These are phyloP conservation scores for Colletotrichum scovillei DNA, from an alignment of 2,329 filamentous ascomycete species.

Conservation along the genomic window DNA sequence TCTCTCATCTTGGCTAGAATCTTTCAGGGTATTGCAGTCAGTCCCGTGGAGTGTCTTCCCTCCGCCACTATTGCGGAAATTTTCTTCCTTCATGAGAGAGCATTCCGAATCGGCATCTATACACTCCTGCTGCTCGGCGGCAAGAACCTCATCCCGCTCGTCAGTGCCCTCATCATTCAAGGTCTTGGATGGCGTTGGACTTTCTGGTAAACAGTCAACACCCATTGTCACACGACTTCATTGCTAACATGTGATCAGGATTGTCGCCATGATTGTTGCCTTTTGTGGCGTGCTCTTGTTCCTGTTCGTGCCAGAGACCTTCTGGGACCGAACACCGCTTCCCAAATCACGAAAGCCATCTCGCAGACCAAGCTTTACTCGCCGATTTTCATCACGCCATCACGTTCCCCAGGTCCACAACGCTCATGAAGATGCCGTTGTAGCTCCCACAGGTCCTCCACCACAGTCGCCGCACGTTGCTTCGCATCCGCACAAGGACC, in stretches of 20 bases:
- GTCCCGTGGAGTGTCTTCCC: constrained; percentile 90
- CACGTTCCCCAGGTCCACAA: constrained; percentile 3
- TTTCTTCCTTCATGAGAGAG: constrained; percentile 93
- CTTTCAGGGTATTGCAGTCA: constrained; percentile 88
- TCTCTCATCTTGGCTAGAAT: constrained; percentile 86
- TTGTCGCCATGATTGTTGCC: constrained; percentile 83
- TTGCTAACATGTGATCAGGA: constrained; percentile 60
- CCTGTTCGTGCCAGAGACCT: constrained; percentile 93
- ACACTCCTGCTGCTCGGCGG: constrained; percentile 88
- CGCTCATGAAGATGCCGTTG: not conserved
- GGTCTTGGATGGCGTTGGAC: constrained; percentile 88
- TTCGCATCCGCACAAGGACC: constrained; percentile 40
- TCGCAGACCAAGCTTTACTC: constrained; percentile 59
- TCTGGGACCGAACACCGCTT: constrained; percentile 87
- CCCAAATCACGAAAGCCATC: constrained; percentile 49
- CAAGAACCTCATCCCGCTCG: constrained; percentile 89
- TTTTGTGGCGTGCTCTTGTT: constrained; percentile 80
- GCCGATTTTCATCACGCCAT: constrained; percentile 55
- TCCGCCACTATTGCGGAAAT: constrained; percentile 97
- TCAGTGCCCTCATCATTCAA: constrained; percentile 87
- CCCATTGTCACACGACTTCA: no score
- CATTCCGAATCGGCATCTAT: constrained; percentile 93
- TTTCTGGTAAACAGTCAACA: constrained; percentile 73
- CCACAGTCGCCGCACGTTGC: constrained; percentile 1
- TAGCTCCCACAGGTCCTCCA: not conserved